A percentile compares a stretch with the other conserved stretches of the same genome.
These are phyloP conservation scores for Carex pumila DNA, from an alignment of 176 grass and related monocot genomes.

Conservation along the genomic window DNA sequence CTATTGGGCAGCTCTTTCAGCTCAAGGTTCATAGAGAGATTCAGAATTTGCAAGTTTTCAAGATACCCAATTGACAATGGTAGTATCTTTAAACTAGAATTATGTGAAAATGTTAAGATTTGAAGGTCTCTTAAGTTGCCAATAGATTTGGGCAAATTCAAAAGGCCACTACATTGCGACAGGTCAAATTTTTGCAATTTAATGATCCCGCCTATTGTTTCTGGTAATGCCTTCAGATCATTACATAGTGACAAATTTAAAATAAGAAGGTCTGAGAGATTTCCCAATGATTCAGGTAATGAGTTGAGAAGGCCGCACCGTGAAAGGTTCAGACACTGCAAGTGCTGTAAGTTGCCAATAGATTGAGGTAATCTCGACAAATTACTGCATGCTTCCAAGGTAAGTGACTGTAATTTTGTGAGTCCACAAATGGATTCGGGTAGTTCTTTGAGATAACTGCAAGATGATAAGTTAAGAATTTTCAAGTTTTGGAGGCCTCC, in stretches of 20 bases:
- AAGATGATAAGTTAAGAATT: conserved; percentile 41
- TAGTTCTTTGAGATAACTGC: conserved; percentile 30
- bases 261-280: conserved; percentile 38
- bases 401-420: conserved; percentile 24
- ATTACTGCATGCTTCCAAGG: conserved; percentile 28
- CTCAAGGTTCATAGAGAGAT: conserved; percentile 54
- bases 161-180: conserved; percentile 36
- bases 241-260: conserved; percentile 56
- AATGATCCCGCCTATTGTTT: conserved; percentile 24
- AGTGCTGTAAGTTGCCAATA: conserved; percentile 41
- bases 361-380: conserved; percentile 33
- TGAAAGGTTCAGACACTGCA: conserved; percentile 39
- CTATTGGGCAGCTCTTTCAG: conserved; percentile 33
- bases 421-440: conserved; percentile 35
- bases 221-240: conserved; percentile 33
- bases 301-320: conserved; percentile 32
- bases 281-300: conserved; percentile 34
- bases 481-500: conserved; percentile 28
- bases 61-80: conserved; percentile 30
- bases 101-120: conserved; percentile 32
- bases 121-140: conserved; percentile 36
- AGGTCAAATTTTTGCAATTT: conserved; percentile 47
- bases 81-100: conserved; percentile 20
- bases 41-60: conserved; percentile 32
- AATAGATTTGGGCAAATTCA: conserved; percentile 33